These are phyloP conservation scores for Aspergillus asperescens DNA, from an alignment of 495 filamentous ascomycete genomes.

Conservation along the genomic window DNA sequence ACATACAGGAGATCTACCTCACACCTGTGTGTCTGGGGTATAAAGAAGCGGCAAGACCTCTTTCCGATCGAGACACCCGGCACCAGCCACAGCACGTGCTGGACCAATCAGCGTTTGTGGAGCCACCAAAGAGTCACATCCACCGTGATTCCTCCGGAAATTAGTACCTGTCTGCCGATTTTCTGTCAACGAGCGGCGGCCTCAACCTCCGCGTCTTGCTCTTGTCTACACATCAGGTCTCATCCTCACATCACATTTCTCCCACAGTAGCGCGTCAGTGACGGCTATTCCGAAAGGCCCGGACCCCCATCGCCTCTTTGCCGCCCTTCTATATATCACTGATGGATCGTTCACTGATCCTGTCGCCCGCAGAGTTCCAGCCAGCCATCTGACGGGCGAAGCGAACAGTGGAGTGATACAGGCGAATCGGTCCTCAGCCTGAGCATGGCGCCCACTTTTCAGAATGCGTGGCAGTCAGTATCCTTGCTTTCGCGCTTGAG, in stretches of 20 bases:
- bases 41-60: no score
- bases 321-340: constrained; percentile 24
- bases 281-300: not conserved
- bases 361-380: constrained; percentile 37
- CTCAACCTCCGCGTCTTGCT: constrained; percentile 16
- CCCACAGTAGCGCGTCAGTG: constrained; percentile 1
- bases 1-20: no score
- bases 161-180: no score
- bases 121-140: constrained; percentile 11
- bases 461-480: constrained; percentile 50
- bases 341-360: constrained; percentile 41
- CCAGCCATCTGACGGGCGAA: constrained; percentile 52
- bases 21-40: no score
- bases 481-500: constrained; percentile 4
- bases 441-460: constrained; percentile 47
- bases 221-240: constrained; percentile 8
- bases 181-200: constrained; percentile 22
- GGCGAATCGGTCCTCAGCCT: constrained; percentile 12
- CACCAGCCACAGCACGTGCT: constrained; percentile 15
- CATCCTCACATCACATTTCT: constrained; percentile 3
- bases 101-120: constrained; percentile 12
- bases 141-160: not conserved
- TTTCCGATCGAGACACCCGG: not conserved
- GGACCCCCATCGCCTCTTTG: constrained; percentile 1
- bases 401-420: constrained; percentile 48